A percentile compares a stretch with the other conserved stretches of the same genome.
Evolutionary conservation across 352 stramenopile species (phyloP).

Genomic region (Phytophthora uliginosa): DNA sequence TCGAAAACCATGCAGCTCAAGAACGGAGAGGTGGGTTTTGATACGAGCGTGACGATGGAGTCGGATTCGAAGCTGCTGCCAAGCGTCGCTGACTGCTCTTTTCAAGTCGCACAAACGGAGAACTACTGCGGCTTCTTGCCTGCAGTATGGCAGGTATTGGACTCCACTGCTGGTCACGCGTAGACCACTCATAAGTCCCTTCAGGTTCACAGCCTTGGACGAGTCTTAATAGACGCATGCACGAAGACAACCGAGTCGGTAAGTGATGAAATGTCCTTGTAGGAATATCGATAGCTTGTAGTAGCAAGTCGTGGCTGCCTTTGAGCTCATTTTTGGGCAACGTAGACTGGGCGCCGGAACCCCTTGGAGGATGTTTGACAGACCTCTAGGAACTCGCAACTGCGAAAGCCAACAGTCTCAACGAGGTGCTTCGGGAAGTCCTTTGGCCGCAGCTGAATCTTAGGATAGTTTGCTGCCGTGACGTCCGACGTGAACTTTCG

Average conservation of each 20-base stretch:
- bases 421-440: constrained; percentile 74
- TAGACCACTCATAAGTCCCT: constrained; percentile 31
- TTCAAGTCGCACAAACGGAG: constrained; percentile 17
- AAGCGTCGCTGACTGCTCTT: constrained; percentile 5
- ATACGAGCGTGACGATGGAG: constrained; percentile 12
- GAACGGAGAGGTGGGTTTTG: constrained; percentile 61
- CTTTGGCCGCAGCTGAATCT: constrained; percentile 80
- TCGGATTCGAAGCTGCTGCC: background rate
- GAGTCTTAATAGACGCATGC: constrained; percentile 46
- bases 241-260: constrained; percentile 40
- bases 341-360: constrained; percentile 81
- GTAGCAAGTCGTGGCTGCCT: constrained; percentile 6
- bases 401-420: constrained; percentile 70
- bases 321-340: constrained; percentile 66
- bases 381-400: constrained; percentile 77
- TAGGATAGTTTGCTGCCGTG: constrained; percentile 74
- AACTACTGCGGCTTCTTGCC: constrained; percentile 29
- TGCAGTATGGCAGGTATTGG: constrained; percentile 26
- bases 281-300: constrained; percentile 22
- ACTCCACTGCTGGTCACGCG: constrained; percentile 16
- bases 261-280: constrained; percentile 32
- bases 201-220: constrained; percentile 14
- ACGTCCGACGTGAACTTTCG: constrained; percentile 87
- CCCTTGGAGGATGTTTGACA: constrained; percentile 83
- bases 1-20: constrained; percentile 43